A percentile compares a stretch with the other conserved stretches of the same genome.
Conservation (phyloP, 1,284 basidiomycete species). For the Melampsora abietis-canadensis region DNA sequence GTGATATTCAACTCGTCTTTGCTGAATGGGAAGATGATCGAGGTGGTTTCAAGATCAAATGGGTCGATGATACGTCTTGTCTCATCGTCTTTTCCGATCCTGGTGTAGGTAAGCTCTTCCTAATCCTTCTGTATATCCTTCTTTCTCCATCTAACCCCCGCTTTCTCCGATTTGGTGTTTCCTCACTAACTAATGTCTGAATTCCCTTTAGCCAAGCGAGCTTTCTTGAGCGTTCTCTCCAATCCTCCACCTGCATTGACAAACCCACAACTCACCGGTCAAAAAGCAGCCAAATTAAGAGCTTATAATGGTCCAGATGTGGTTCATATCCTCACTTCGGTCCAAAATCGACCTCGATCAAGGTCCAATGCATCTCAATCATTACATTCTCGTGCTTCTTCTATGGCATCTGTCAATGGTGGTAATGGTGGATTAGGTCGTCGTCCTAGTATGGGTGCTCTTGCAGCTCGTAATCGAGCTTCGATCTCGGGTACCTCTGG, state of each 20-base stretch:
- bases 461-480: conserved; percentile 35
- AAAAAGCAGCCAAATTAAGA: conserved; percentile 62
- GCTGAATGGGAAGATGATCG: conserved; percentile 78
- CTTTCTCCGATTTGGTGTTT: conserved; percentile 43
- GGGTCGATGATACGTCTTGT: conserved; percentile 93
- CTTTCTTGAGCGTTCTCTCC: conserved; percentile 81
- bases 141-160: conserved; percentile 20
- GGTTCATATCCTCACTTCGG: conserved; percentile 78
- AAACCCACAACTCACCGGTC: conserved; percentile 58
- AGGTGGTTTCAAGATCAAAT: conserved; percentile 97
- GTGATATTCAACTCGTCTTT: conserved; percentile 88
- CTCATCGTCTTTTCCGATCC: conserved; percentile 82
- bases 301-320: conserved; percentile 95
- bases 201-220: conserved; percentile 75
- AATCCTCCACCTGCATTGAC: conserved; percentile 72
- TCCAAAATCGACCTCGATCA: conserved; percentile 61
- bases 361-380: conserved; percentile 49
- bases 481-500: conserved; percentile 25
- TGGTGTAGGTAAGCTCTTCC: conserved; percentile 55
- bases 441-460: conserved; percentile 37
- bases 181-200: too few relatives aligned
- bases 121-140: conserved; percentile 10
- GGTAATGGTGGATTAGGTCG: conserved; percentile 26
- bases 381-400: conserved; percentile 40
- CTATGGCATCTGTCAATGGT: conserved; percentile 9